Conservation (phyloP, 139 green algal genomes). For the Micractinium conductrix region DNA sequence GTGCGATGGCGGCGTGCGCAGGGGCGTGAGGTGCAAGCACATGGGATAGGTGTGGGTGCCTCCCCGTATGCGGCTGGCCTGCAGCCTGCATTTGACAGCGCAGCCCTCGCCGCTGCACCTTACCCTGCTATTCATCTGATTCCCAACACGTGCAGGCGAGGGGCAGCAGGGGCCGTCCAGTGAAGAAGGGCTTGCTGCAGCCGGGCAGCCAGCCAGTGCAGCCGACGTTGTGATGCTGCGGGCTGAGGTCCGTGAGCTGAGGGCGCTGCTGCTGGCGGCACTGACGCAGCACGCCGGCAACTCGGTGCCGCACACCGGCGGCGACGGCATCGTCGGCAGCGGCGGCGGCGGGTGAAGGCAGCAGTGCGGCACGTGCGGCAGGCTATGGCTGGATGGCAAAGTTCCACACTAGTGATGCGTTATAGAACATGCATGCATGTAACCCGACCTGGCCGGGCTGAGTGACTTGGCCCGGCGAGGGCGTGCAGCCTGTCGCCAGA, state of each 20-base stretch:
- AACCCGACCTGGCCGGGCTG: too few species aligned
- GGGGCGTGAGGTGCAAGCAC: background rate
- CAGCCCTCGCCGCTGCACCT: background rate
- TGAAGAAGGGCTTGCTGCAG: background rate
- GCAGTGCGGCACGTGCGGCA: too few species aligned
- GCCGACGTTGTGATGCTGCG: background rate
- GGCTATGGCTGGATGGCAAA: too few species aligned
- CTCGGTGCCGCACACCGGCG: background rate
- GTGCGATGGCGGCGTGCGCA: too few species aligned
- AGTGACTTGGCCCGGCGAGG: too few species aligned
- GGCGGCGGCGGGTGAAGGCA: background rate
- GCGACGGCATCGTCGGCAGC: too few species aligned
- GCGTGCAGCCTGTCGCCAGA: too few species aligned
- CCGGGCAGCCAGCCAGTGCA: background rate
- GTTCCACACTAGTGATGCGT: too few species aligned
- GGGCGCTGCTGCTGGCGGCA: slow-evolving; percentile 1
- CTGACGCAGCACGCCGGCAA: background rate
- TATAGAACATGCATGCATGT: too few species aligned
- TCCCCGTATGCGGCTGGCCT: background rate
- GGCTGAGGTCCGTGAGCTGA: background rate
- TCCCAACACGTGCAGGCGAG: too few species aligned
- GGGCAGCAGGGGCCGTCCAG: background rate
- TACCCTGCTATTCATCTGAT: too few species aligned
- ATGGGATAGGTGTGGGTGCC: background rate
- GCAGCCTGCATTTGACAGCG: background rate